Evolutionary conservation across 441 rosid genomes (phyloP).

Genomic region (Corymbia citriodora): DNA sequence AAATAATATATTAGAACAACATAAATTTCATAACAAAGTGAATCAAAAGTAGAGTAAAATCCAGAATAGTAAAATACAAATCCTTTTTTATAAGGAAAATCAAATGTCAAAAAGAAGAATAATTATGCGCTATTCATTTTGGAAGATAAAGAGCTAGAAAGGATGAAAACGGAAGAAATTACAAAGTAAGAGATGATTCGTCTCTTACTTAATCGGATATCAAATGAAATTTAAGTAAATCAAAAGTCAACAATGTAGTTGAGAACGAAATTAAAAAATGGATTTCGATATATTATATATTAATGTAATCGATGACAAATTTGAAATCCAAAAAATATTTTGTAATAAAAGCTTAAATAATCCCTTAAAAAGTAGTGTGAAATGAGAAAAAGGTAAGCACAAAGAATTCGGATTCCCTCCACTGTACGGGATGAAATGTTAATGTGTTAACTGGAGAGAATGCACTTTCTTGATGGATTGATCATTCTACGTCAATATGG

Average conservation of each 20-base stretch:
- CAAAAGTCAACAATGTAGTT: neutral
- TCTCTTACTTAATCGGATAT: neutral
- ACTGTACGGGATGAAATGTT: neutral
- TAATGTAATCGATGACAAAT: neutral
- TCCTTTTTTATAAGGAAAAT: neutral
- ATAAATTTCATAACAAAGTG: neutral
- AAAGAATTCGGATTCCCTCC: neutral
- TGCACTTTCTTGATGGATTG: too few relatives aligned
- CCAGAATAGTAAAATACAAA: neutral
- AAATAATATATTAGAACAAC: neutral
- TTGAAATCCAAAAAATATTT: neutral
- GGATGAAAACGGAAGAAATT: neutral
- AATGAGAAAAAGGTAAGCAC: neutral
- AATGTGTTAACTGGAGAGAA: neutral
- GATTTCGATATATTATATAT: neutral
- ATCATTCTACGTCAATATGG: neutral
- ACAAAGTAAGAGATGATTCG: neutral
- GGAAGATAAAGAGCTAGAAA: neutral
- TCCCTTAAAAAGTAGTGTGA: neutral
- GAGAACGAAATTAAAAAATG: neutral
- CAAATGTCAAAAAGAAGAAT: rapidly evolving
- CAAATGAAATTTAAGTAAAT: neutral
- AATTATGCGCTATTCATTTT: neutral
- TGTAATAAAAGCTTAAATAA: neutral
- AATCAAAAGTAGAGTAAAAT: neutral